Evolutionary conservation across 768 basidiomycete species (phyloP).

Genomic region (Suillus subaureus): DNA sequence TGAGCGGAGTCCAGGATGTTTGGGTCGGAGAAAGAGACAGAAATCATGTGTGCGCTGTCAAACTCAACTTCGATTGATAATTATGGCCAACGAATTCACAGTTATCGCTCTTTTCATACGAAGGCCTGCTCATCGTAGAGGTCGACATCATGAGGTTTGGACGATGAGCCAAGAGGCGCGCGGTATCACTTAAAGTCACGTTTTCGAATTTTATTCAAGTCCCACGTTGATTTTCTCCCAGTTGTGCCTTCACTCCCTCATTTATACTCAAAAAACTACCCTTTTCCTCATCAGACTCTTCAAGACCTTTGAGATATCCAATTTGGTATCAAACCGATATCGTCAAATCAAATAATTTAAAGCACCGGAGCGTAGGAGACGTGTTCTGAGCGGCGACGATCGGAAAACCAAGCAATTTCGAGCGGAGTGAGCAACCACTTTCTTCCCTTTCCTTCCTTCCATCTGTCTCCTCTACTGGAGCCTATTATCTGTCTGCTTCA

Average conservation of each 20-base stretch:
- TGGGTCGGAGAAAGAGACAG: conserved; percentile 34
- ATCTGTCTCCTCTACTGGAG: conserved; percentile 8
- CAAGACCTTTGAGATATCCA: conserved; percentile 10
- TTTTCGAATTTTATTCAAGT: conserved; percentile 23
- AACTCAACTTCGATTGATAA: conserved; percentile 17
- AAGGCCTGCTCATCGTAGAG: conserved; percentile 22
- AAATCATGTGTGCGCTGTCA: conserved; percentile 24
- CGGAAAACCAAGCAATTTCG: conserved; percentile 39
- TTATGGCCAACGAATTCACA: conserved; percentile 26
- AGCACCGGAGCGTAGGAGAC: conserved; percentile 19
- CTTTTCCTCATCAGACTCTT: conserved; percentile 9
- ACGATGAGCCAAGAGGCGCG: conserved; percentile 19
- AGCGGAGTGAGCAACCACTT: conserved; percentile 34
- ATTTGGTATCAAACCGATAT: conserved; percentile 12
- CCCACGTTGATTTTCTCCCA: conserved; percentile 34
- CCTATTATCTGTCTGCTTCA: not conserved
- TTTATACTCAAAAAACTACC: conserved; percentile 14
- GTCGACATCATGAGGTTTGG: conserved; percentile 16
- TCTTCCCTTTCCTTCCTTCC: conserved; percentile 14
- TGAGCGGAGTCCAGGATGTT: conserved; percentile 37
- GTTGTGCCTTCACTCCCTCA: conserved; percentile 28
- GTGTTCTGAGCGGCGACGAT: conserved; percentile 40
- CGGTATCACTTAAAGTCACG: conserved; percentile 16
- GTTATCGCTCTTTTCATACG: conserved; percentile 7
- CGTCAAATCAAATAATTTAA: conserved; percentile 12